Percentiles rank a stretch among this genome's conserved stretches.
Evolutionary conservation across 139 green algal species (phyloP).

Genomic region (Chlorella vulgaris): DNA sequence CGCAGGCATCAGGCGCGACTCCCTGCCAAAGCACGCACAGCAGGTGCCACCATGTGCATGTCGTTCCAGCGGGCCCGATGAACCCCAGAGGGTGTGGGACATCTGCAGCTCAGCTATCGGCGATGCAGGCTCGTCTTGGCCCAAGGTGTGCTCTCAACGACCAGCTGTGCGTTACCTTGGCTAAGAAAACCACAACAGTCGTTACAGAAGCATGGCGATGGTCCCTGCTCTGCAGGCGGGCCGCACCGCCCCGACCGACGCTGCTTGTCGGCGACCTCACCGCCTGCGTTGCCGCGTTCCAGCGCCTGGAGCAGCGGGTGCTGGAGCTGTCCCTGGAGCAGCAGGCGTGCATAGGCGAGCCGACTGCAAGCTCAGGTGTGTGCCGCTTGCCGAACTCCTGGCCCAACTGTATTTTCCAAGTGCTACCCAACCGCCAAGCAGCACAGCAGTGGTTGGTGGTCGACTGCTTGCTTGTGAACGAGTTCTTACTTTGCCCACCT

Average conservation of each 20-base stretch:
- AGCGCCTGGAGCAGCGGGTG: slow-evolving; percentile 20
- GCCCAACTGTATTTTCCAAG: no score
- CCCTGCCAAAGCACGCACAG: background rate
- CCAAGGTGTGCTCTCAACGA: background rate
- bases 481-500: background rate
- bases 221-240: slow-evolving; percentile 28
- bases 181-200: no score
- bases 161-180: no score
- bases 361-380: background rate
- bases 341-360: background rate
- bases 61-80: background rate
- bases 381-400: no score
- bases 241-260: slow-evolving; percentile 17
- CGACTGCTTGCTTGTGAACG: background rate
- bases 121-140: background rate
- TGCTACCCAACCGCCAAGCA: no score
- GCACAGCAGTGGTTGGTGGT: background rate
- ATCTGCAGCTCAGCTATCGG: no score
- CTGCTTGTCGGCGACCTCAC: slow-evolving; percentile 29
- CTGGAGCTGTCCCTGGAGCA: slow-evolving; percentile 11
- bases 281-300: slow-evolving; percentile 13
- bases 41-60: background rate
- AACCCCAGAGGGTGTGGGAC: no score
- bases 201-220: no score
- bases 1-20: no score